phyloP scores from a whole-genome alignment of 768 basidiomycete species.

The Hemileccinum rubropunctum region DNA sequence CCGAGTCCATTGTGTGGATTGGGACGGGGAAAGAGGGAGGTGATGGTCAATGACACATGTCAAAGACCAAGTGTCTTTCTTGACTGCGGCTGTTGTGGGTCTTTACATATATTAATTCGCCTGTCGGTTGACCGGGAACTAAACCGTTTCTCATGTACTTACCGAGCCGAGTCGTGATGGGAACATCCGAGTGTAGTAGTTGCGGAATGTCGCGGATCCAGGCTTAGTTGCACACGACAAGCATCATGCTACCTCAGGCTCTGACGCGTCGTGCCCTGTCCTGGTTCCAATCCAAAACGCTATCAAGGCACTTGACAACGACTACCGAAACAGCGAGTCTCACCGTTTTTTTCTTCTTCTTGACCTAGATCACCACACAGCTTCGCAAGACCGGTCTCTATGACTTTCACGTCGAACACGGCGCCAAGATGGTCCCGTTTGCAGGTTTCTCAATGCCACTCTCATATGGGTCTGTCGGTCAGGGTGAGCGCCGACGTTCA shows the following conservation, averaged over 20 bases:
- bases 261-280: constrained; percentile 2
- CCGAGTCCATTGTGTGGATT: constrained; percentile 25
- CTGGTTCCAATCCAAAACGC: not conserved
- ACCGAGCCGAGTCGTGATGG: too few relatives aligned
- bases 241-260: constrained; percentile 6
- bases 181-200: too few relatives aligned
- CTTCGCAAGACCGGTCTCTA: constrained; percentile 73
- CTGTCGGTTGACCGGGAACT: too few relatives aligned
- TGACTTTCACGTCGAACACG: constrained; percentile 81
- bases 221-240: not conserved
- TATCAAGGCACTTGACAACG: constrained; percentile 17
- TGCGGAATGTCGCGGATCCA: too few relatives aligned
- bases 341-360: not conserved
- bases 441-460: constrained; percentile 96
- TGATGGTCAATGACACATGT: too few relatives aligned
- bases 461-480: constrained; percentile 76
- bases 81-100: too few relatives aligned
- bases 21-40: not conserved
- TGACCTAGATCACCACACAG: constrained; percentile 24
- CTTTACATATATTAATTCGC: too few relatives aligned
- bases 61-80: too few relatives aligned
- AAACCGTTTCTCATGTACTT: not conserved
- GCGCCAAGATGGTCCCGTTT: constrained; percentile 94
- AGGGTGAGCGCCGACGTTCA: constrained; percentile 50
- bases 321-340: constrained; percentile 19